Percentiles rank a stretch among this genome's conserved stretches.
Conservation (phyloP, 768 basidiomycete genomes). For the Fibroporia radiculosa region DNA sequence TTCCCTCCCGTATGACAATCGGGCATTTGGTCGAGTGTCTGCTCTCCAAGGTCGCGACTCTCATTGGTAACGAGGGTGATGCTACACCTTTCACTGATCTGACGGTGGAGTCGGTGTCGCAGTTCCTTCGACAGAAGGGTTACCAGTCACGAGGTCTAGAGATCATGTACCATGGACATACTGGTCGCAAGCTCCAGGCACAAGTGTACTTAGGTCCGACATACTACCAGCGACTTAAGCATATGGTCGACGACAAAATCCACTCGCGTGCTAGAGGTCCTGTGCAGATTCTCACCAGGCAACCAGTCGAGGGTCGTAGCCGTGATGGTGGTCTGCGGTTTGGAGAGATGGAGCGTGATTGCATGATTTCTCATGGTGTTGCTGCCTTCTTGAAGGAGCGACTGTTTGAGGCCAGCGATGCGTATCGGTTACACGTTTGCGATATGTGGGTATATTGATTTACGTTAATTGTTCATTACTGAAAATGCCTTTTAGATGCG, state of each 20-base stretch:
- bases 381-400: conserved; percentile 98
- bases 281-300: conserved; percentile 93
- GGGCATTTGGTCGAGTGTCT: conserved; percentile 99
- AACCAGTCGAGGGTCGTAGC: conserved; percentile 98
- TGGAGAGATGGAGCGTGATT: conserved; percentile 99
- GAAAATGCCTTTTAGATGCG: conserved; percentile 53
- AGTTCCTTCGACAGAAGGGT: conserved; percentile 76
- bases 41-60: conserved; percentile 90
- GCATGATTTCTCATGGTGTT: conserved; percentile 99
- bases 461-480: conserved; percentile 5
- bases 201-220: conserved; percentile 98
- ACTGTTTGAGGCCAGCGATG: conserved; percentile 87
- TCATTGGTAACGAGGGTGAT: conserved; percentile 95
- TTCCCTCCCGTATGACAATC: conserved; percentile 99
- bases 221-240: conserved; percentile 97
- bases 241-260: conserved; percentile 99
- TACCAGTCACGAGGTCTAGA: conserved; percentile 97
- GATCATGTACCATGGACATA: conserved; percentile 98
- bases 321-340: conserved; percentile 98
- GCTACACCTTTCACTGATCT: conserved; percentile 98
- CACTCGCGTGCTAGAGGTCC: conserved; percentile 97
- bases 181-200: conserved; percentile 95
- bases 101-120: conserved; percentile 97
- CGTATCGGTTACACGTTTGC: conserved; percentile 91
- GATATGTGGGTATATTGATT: conserved; percentile 65